Conservation (phyloP, 2,329 filamentous ascomycete genomes). For the Ceratocystis cubensis region DNA sequence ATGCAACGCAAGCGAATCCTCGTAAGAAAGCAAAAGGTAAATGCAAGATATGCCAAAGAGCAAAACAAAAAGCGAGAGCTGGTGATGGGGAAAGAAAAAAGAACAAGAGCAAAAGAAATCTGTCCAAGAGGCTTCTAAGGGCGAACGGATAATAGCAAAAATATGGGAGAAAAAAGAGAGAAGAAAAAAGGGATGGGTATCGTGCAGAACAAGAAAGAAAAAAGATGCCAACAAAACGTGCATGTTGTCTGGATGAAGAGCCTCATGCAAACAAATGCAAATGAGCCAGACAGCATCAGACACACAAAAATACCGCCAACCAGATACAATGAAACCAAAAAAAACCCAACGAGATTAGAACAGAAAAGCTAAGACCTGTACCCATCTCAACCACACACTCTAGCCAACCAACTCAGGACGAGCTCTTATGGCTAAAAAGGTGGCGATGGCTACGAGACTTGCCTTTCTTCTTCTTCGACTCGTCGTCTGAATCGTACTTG, state of each 20-base stretch:
- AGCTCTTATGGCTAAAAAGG: conserved; percentile 48
- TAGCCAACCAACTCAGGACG: conserved; percentile 22
- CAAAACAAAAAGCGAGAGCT: conserved; percentile 4
- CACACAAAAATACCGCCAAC: background rate
- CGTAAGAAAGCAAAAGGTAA: background rate
- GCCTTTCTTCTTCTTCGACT: conserved; percentile 53
- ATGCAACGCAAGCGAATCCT: conserved; percentile 25
- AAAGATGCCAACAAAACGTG: background rate
- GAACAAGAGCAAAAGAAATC: conserved; percentile 7
- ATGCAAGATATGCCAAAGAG: conserved; percentile 11
- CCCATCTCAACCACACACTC: background rate
- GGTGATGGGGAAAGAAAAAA: conserved; percentile 1
- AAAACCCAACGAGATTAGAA: background rate
- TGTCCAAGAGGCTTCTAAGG: conserved; percentile 14
- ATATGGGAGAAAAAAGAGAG: background rate
- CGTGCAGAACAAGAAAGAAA: conserved; percentile 10
- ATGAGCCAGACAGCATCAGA: background rate
- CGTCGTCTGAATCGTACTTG: conserved; percentile 66
- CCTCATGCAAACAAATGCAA: background rate
- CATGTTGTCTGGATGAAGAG: background rate
- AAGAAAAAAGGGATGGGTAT: background rate
- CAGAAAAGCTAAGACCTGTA: background rate
- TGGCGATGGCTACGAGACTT: conserved; percentile 59
- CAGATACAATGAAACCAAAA: background rate
- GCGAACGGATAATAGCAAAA: background rate